Base-by-base conservation (phyloP, 305 asterid species). In the Petunia hybrid region DNA sequence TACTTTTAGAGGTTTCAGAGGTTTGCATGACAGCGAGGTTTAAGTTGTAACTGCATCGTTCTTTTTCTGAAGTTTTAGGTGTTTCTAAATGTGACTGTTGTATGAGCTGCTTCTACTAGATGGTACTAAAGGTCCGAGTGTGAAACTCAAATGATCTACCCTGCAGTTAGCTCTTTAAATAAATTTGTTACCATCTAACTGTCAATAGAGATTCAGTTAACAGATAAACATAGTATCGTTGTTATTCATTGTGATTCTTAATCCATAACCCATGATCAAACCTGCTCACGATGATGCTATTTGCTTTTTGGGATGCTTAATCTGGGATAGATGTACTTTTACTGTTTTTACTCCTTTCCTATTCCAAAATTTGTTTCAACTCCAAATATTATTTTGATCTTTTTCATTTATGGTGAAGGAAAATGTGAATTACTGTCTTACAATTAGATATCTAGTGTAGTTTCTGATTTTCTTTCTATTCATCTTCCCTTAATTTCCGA, bases 391-490 rank as follows among this genome's bases (percentile, higher is more conserved):
- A 5, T 45, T 69, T 69, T 69, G 41, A 22, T 45, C 59, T 45
- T 45, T 22, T 45, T 36, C 41, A 16, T 69, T 69, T 69, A 39
- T 39, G 71, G 35, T 65, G 48, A 39, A 65, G 35, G 76, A 48
- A 8, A 63, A 63, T 10, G n/a, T 65, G 71, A 48, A 46, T 13
- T 31, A 71, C 12, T 3, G 35, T 35, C 12, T 12, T 71, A 61
- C 77, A 10, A 12, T 71, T 48, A 31, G 43, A 71, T 71, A 71
- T 71, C 61, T 71, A 35, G 43, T 31, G 77, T 71, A 71, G 43
- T 31, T 48, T 10, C 35, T 5, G 43, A 71, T 46, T 9, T 48
- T 71, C 43, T 31, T 10, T 71, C 3, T 5, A 12, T 48, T 69
- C 39, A 78, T 65, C 81, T 70, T 63, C 36, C 38, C 3, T 1